phyloP scores from a whole-genome alignment of 2,329 filamentous ascomycete species.

The Botrytis fragariae region DNA sequence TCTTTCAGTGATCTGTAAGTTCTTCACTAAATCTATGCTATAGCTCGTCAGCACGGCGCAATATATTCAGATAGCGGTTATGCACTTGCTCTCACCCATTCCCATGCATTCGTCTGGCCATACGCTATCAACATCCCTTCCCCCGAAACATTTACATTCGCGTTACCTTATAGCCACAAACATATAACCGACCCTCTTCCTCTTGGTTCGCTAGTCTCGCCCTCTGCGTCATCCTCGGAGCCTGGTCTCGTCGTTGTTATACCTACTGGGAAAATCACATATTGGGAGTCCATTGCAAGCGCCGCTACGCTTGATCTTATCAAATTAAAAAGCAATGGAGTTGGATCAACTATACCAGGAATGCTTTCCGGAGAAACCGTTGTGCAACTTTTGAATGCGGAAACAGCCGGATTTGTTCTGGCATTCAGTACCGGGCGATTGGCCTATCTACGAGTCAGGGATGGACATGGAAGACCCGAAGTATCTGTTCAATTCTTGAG shows the following conservation, averaged over 20 bases:
- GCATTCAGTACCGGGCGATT: conserved; percentile 82
- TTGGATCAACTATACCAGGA: conserved; percentile 71
- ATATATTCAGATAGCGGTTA: conserved; percentile 67
- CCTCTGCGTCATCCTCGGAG: conserved; percentile 73
- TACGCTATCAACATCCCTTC: conserved; percentile 69
- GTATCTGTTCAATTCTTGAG: conserved; percentile 77
- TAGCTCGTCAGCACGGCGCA: conserved; percentile 64
- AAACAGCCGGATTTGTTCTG: conserved; percentile 80
- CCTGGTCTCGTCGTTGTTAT: conserved; percentile 85
- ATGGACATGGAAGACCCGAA: conserved; percentile 79
- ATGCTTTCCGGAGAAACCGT: conserved; percentile 78
- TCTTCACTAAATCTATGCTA: conserved; percentile 19
- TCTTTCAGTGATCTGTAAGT: conserved; percentile 24
- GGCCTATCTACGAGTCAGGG: conserved; percentile 81
- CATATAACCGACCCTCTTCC: conserved; percentile 69
- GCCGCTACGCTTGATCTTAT: conserved; percentile 75
- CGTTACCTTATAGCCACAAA: conserved; percentile 70
- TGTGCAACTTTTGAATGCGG: conserved; percentile 75
- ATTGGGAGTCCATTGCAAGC: conserved; percentile 93
- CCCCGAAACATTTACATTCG: conserved; percentile 76
- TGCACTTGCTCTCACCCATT: conserved; percentile 75
- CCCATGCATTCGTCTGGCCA: conserved; percentile 85
- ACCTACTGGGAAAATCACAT: conserved; percentile 81
- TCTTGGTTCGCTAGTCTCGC: conserved; percentile 77
- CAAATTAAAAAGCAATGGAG: conserved; percentile 74